Percentiles rank a stretch among this genome's conserved stretches.
Evolutionary conservation across 768 basidiomycete species (phyloP).

Genomic region (Pholiota molesta): DNA sequence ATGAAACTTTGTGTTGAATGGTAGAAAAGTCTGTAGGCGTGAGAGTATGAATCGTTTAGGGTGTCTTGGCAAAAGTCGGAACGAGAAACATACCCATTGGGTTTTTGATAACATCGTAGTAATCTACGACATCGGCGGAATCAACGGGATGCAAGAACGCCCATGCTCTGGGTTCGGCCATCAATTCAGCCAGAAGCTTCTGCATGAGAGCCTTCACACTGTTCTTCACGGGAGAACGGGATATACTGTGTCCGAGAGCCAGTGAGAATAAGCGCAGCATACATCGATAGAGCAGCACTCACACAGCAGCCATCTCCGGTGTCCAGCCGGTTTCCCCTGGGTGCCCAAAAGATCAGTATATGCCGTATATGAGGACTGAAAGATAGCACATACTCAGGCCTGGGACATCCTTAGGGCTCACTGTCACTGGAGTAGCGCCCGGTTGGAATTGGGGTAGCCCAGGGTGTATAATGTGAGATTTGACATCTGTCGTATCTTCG

Average conservation of each 20-base stretch:
- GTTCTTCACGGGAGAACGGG: constrained; percentile 31
- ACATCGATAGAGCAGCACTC: constrained; percentile 27
- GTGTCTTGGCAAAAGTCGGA: neutral
- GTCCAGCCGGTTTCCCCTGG: constrained; percentile 93
- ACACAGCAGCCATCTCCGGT: constrained; percentile 77
- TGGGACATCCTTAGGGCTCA: constrained; percentile 82
- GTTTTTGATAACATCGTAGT: constrained; percentile 83
- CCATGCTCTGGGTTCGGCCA: constrained; percentile 61
- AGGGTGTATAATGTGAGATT: constrained; percentile 84
- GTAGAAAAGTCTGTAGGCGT: constrained; percentile 70
- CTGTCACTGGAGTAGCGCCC: constrained; percentile 49
- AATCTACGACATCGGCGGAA: constrained; percentile 79
- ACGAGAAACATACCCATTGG: constrained; percentile 81
- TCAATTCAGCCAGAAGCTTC: constrained; percentile 49
- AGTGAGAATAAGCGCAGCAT: constrained; percentile 8
- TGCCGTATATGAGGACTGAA: neutral
- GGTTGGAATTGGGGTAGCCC: constrained; percentile 79
- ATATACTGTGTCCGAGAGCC: constrained; percentile 26
- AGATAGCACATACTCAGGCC: constrained; percentile 67
- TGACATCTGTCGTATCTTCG: constrained; percentile 86
- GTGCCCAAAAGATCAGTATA: constrained; percentile 5
- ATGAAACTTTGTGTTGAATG: constrained; percentile 89
- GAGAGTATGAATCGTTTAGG: constrained; percentile 3
- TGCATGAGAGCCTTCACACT: constrained; percentile 78
- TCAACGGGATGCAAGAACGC: constrained; percentile 86